A percentile compares a stretch with the other conserved stretches of the same genome.
Evolutionary conservation across 352 stramenopile genomes (phyloP).

Genomic region (Phytophthora citricola): DNA sequence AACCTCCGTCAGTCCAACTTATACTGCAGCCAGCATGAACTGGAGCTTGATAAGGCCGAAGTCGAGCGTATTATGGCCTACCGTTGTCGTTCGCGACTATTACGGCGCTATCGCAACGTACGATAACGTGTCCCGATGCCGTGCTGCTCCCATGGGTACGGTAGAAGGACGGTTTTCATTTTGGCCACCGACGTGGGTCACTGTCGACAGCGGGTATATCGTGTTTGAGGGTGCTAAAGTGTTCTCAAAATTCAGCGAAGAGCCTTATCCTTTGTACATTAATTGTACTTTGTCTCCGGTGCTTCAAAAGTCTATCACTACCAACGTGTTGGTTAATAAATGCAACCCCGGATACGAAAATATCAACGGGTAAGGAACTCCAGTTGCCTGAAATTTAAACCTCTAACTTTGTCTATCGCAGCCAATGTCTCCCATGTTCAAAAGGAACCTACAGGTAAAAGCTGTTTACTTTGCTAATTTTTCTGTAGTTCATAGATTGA

Average conservation of each 20-base stretch:
- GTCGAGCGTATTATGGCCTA: constrained; percentile 56
- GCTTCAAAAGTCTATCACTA: constrained; percentile 10
- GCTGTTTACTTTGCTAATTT: neutral
- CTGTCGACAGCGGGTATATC: constrained; percentile 51
- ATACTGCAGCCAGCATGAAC: constrained; percentile 3
- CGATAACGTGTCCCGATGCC: constrained; percentile 51
- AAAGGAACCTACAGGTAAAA: constrained; percentile 74
- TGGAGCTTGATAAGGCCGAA: constrained; percentile 19
- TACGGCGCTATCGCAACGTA: constrained; percentile 60
- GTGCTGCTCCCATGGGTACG: constrained; percentile 20
- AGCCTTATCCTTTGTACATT: constrained; percentile 50
- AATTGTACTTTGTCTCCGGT: constrained; percentile 48
- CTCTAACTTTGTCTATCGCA: constrained; percentile 26
- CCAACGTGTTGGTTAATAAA: constrained; percentile 57
- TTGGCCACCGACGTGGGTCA: constrained; percentile 35
- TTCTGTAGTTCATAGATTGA: neutral
- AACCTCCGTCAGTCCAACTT: neutral
- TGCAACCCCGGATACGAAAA: constrained; percentile 73
- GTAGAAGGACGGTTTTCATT: constrained; percentile 58
- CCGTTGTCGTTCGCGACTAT: constrained; percentile 63
- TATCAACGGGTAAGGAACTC: constrained; percentile 50
- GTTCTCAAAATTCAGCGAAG: constrained; percentile 31
- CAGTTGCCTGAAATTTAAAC: too few species aligned
- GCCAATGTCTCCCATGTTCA: constrained; percentile 58
- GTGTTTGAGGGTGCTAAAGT: constrained; percentile 55